Evolutionary conservation across 768 basidiomycete species (phyloP).

Genomic region (Collybia sp.): DNA sequence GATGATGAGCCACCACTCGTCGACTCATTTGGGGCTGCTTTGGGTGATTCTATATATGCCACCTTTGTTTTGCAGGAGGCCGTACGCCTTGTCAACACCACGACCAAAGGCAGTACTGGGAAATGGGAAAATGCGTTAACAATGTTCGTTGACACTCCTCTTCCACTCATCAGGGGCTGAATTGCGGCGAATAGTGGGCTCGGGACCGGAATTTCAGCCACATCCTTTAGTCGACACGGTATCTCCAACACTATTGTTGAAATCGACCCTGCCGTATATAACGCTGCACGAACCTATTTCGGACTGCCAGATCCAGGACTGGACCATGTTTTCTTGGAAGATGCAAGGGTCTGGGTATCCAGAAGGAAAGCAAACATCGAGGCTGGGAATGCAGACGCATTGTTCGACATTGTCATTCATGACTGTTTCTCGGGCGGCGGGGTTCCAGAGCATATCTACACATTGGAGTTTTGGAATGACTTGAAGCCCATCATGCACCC

Average conservation of each 20-base stretch:
- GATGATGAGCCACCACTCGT: constrained; percentile 34
- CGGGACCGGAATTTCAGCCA: constrained; percentile 79
- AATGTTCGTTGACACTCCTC: constrained; percentile 47
- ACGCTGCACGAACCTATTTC: constrained; percentile 76
- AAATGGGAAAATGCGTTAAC: constrained; percentile 53
- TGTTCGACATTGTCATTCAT: constrained; percentile 76
- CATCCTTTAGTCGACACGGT: constrained; percentile 64
- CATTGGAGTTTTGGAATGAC: constrained; percentile 77
- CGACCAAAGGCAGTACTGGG: constrained; percentile 28
- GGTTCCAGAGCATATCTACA: constrained; percentile 84
- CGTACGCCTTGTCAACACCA: constrained; percentile 60
- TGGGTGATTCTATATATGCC: constrained; percentile 80
- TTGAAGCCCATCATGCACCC: constrained; percentile 58
- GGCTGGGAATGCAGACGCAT: constrained; percentile 21
- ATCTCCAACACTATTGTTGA: constrained; percentile 83
- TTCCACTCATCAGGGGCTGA: constrained; percentile 9
- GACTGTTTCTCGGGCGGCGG: constrained; percentile 94
- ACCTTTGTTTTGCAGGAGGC: constrained; percentile 89
- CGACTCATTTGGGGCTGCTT: constrained; percentile 47
- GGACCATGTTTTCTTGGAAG: constrained; percentile 64
- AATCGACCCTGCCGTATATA: constrained; percentile 88
- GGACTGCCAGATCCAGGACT: constrained; percentile 64
- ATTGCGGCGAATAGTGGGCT: constrained; percentile 58
- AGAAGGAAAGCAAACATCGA: constrained; percentile 26
- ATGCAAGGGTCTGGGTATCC: constrained; percentile 71